Evolutionary conservation across 164 flowering plant species (phyloP), one percentile per base, ranked within the genome.

Genomic region (Amborella trichopoda): DNA sequence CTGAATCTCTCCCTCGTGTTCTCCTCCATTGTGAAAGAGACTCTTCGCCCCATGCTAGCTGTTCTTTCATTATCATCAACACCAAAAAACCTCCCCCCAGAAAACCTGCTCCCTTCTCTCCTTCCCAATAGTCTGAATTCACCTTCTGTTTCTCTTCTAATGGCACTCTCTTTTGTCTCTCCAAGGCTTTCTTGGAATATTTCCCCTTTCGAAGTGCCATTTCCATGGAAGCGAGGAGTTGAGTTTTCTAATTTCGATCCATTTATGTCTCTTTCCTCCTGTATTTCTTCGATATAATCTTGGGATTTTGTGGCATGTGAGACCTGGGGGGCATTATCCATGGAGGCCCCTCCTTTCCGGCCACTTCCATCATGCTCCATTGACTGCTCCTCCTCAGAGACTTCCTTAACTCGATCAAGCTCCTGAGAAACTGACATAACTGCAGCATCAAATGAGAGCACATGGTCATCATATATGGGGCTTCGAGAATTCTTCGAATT

Each of bases 91-190:
- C 94, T 80, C 17, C 95, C 78, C 24, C 82, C 81, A 53, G 54
- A 62, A 58, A 56, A 64, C 53, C 67, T 68, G 27, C 60, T 75
- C 32, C 73, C 75, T 63, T 72, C 94, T 52, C 94, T 76, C 60
- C 82, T 64, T 16, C 84, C 96, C 57, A 93, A 40, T 36, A 88
- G 62, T 60, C 99, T 68, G 59, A 83, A 93, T 21, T 93, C 99
- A 8, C 99, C 89, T 71, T 93, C 99, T 20, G 99, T 93, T 57
- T 93, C 99, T 56, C 99, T 73, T 60, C 88, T 73, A 53, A 93
- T 93, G 11, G 95, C 96, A 65, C 91, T 88, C 11, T 55, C 60
- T 40, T 55, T 55, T 5, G 53, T 19, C 23, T 54, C 58, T 16
- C 23, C 47, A 18, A 14, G 22, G 27, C 52, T 18, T 53, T 77